Evolutionary conservation across 1,284 basidiomycete species (phyloP).

Genomic region (Mycosarcoma mackinlayi): DNA sequence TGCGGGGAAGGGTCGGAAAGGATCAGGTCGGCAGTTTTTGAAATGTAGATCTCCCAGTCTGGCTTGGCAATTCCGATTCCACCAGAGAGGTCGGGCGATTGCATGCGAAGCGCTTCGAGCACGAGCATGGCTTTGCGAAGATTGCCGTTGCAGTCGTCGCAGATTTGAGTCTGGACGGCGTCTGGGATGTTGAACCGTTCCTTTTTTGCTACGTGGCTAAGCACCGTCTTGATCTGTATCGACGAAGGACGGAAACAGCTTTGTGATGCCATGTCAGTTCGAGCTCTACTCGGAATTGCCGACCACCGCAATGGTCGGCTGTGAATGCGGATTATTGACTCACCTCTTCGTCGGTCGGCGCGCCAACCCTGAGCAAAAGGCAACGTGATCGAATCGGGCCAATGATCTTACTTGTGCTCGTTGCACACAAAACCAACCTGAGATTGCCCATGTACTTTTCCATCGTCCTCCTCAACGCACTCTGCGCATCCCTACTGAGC

Average conservation of each 20-base stretch:
- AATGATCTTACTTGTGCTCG: conserved; percentile 94
- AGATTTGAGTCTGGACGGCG: conserved; percentile 79
- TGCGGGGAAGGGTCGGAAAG: conserved; percentile 92
- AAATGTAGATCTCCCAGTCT: conserved; percentile 98
- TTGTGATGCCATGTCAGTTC: no score
- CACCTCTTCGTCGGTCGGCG: conserved; percentile 78
- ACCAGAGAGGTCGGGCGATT: conserved; percentile 69
- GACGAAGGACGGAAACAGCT: no score
- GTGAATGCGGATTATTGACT: no score
- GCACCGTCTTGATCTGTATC: conserved; percentile 80
- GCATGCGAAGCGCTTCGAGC: conserved; percentile 92
- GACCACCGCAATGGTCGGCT: no score
- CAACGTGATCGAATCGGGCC: conserved; percentile 96
- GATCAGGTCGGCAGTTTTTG: conserved; percentile 91
- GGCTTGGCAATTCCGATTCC: conserved; percentile 85
- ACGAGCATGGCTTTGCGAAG: conserved; percentile 93
- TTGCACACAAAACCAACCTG: conserved; percentile 96
- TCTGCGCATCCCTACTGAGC: conserved; percentile 93
- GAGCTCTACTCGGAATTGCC: no score
- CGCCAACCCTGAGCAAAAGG: conserved; percentile 90
- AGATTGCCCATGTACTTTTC: conserved; percentile 98
- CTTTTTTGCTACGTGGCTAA: conserved; percentile 81
- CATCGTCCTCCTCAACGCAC: conserved; percentile 96
- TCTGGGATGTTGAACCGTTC: conserved; percentile 84
- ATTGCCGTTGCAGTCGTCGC: conserved; percentile 86